Conservation (phyloP, 176 grass and related monocot species). For the Echinochloa phyllopogon region DNA sequence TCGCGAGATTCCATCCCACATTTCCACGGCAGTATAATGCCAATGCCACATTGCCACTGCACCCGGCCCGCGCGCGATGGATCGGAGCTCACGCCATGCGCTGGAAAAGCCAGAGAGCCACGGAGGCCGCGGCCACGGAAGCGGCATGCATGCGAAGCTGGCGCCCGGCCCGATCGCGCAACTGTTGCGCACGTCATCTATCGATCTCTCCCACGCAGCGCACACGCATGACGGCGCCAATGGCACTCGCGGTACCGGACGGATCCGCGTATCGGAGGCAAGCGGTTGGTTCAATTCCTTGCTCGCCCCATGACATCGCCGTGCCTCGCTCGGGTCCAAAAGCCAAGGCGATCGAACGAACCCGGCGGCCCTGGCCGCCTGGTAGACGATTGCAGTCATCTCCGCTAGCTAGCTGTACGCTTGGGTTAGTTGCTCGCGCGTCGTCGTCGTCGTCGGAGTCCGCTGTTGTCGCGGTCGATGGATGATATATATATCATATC, state of each 20-base stretch:
- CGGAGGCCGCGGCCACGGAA: neutral
- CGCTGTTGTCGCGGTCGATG: neutral
- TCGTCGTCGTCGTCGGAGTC: neutral
- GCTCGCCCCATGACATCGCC: neutral
- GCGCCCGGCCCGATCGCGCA: conserved; percentile 5
- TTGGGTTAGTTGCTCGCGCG: neutral
- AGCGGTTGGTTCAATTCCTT: neutral
- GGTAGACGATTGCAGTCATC: neutral
- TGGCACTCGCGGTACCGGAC: neutral
- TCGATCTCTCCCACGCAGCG: neutral
- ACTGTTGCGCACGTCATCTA: conserved; percentile 34
- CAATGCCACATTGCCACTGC: too few species aligned
- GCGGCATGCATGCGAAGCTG: conserved; percentile 28
- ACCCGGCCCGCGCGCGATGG: neutral
- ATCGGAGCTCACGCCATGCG: neutral
- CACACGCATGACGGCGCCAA: neutral
- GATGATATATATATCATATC: neutral
- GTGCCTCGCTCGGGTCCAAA: neutral
- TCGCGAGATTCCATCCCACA: neutral
- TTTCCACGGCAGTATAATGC: too few species aligned
- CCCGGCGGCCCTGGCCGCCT: neutral
- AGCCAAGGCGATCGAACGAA: neutral
- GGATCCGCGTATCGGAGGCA: neutral
- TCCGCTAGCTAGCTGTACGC: neutral
- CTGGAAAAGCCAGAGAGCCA: conserved; percentile 7